A percentile compares a stretch with the other conserved stretches of the same genome.
phyloP scores from a whole-genome alignment of 2,329 filamentous ascomycete species.

The Curvularia sp. region DNA sequence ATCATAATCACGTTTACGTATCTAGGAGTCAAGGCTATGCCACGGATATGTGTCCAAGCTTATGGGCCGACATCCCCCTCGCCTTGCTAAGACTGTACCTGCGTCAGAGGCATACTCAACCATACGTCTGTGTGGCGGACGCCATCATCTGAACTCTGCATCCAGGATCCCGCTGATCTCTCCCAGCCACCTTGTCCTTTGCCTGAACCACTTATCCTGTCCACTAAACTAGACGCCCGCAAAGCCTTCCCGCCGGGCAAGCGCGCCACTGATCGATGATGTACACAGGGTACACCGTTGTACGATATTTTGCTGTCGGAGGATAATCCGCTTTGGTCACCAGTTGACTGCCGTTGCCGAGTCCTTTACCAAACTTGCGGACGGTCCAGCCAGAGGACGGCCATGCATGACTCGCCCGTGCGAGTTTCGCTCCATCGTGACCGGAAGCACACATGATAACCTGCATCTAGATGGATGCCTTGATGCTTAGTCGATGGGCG shows the following conservation, averaged over 20 bases:
- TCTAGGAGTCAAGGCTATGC: constrained; percentile 15
- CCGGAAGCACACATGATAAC: constrained; percentile 14
- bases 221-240: constrained; percentile 43
- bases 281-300: constrained; percentile 37
- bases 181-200: constrained; percentile 35
- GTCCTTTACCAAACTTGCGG: constrained; percentile 9
- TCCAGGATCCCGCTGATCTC: constrained; percentile 41
- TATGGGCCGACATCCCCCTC: constrained; percentile 11
- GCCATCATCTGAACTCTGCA: constrained; percentile 37
- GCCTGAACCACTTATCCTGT: constrained; percentile 40
- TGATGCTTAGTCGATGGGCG: constrained; percentile 1
- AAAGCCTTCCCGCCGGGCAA: constrained; percentile 47
- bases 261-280: constrained; percentile 38
- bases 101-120: constrained; percentile 35
- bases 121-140: constrained; percentile 37
- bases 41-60: constrained; percentile 3
- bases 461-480: constrained; percentile 6
- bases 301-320: constrained; percentile 15
- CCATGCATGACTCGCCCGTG: constrained; percentile 17
- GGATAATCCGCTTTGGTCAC: constrained; percentile 20
- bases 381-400: constrained; percentile 14
- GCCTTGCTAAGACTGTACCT: constrained; percentile 37
- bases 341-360: constrained; percentile 23
- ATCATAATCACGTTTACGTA: constrained; percentile 15
- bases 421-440: constrained; percentile 30